Evolutionary conservation across 495 filamentous ascomycete genomes (phyloP).

Genomic region (Talaromyces thailandensis): DNA sequence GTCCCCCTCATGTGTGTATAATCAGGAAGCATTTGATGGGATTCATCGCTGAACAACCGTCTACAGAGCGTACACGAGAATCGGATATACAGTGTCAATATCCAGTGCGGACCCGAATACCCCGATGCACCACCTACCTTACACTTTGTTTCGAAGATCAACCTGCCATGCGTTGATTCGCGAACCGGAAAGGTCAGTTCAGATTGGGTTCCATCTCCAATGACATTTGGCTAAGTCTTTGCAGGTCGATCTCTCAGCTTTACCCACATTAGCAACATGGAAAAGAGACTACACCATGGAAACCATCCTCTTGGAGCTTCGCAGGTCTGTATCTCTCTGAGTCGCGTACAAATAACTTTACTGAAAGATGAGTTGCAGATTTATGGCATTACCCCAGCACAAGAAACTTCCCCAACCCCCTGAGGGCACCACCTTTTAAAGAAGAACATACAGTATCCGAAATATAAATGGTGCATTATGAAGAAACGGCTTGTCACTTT

Average conservation of each 20-base stretch:
- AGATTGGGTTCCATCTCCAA: background rate
- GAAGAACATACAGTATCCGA: background rate
- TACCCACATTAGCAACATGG: slow-evolving; percentile 82
- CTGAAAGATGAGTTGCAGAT: slow-evolving; percentile 42
- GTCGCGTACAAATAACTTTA: slow-evolving; percentile 4
- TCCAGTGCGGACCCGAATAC: slow-evolving; percentile 88
- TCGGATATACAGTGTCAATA: slow-evolving; percentile 95
- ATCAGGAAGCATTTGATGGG: background rate
- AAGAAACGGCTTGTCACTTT: slow-evolving; percentile 1
- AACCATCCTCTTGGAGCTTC: slow-evolving; percentile 81
- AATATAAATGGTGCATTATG: slow-evolving; percentile 4
- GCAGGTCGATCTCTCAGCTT: slow-evolving; percentile 74
- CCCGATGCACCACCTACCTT: slow-evolving; percentile 82
- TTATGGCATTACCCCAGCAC: slow-evolving; percentile 87
- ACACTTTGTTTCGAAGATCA: slow-evolving; percentile 86
- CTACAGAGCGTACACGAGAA: slow-evolving; percentile 89
- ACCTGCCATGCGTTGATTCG: slow-evolving; percentile 84
- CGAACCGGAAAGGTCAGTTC: slow-evolving; percentile 58
- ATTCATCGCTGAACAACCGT: slow-evolving; percentile 11
- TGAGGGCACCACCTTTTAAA: slow-evolving; percentile 70
- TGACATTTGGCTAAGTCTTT: slow-evolving; percentile 4
- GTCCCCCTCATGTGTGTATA: slow-evolving; percentile 80
- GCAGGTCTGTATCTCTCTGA: slow-evolving; percentile 43
- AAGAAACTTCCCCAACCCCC: slow-evolving; percentile 94
- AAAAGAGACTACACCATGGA: slow-evolving; percentile 87